Base-by-base conservation (phyloP, 176 grass and related monocot species). In the Rhynchospora pubera region DNA sequence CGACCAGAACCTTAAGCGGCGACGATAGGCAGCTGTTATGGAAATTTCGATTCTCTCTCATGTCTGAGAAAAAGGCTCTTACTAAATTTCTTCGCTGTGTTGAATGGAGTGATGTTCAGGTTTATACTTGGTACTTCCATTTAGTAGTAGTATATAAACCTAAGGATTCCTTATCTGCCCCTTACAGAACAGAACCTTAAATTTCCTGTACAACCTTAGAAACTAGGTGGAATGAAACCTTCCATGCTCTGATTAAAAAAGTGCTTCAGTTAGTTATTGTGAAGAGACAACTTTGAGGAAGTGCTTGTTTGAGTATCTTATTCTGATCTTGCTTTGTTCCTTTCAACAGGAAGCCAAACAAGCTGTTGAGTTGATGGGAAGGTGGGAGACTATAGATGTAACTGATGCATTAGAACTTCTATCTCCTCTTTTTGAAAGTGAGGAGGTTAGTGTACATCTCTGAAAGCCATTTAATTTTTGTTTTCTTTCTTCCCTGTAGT, bases 1-100 rank as follows among this genome's bases (percentile, higher is more conserved):
- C 89, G 32, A 93, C 95, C 61, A 89, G 85, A 39, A 81, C 87
- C 66, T 80, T 98, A 58, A 87, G 85, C 18, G 92, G 90, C 55
- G 86, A 98, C 46, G 92, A 93, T 85, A 98, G 90, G 85, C 96
- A 94, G 39, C 81, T 98, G 79, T 43, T 89, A 5, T 94, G 92
- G 96, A 94, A 88, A 84, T 98, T 98, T 62, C 88, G 89, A 88
- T 98, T 98, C 79, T 98, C 89, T 87, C 89, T 98, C 84, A 98
- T 93, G 89, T 93, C 89, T 83, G 87, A 98, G 85, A 98, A 98
- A 86, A 98, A 91, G 87, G 95, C 95, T 81, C 87, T 90, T 26
- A 93, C 90, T 15, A 91, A 94, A 58, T 94, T 98, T 7, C 78
- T 88, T 24, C 90, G 87, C 56, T 88, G 89, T 80, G 92, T 98